Base-by-base conservation (phyloP, 352 stramenopile genomes). In the Vaucheria bursata region DNA sequence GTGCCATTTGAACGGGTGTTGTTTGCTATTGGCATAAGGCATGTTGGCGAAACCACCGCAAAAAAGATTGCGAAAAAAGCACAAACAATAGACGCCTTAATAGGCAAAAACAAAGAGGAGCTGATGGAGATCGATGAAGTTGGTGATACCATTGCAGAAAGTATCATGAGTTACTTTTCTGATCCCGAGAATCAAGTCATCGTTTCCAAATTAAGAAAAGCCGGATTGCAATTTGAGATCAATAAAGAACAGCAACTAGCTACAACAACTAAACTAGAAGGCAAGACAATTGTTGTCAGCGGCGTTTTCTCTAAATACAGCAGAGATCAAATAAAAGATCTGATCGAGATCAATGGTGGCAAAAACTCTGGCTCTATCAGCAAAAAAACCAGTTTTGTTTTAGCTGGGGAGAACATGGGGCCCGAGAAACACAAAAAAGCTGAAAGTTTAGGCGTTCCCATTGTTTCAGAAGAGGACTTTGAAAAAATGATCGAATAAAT, bases 141-240 rank as follows among this genome's bases (percentile, higher is more conserved):
- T 18, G 45, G 53, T 3, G 53, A 8, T 8, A 8, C 37, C 3
- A 68, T 8, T 37, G 12, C 3, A 8, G 53, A 8, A 3, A 50
- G 8, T 5, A 64, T 74, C 65, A 45, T 31, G 53, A 45, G 33
- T 36, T 74, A 65, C 65, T 74, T 74, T 74, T 25, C 29, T 35
- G 68, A 74, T 65, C 31, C 53, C n/a, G 35, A 18, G 34, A 74
- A 29, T 45, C 31, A 31, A 1, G 34, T 6, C 18, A 5, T 74
- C 33, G 34, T 74, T 64, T 38, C 53, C 1, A 38, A 45, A 49
- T 74, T 64, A 74, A 74, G 25, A 59, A 59, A 59, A 59, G 45
- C 45, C 18, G 45, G 45, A 18, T 59, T 59, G 45, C 45, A 59
- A 59, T 59, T 59, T 59, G 45, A 59, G 25, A 18, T 59, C 18